Evolutionary conservation across 805 yeast species (phyloP).

Genomic region (Yarrowia phangngaensis): DNA sequence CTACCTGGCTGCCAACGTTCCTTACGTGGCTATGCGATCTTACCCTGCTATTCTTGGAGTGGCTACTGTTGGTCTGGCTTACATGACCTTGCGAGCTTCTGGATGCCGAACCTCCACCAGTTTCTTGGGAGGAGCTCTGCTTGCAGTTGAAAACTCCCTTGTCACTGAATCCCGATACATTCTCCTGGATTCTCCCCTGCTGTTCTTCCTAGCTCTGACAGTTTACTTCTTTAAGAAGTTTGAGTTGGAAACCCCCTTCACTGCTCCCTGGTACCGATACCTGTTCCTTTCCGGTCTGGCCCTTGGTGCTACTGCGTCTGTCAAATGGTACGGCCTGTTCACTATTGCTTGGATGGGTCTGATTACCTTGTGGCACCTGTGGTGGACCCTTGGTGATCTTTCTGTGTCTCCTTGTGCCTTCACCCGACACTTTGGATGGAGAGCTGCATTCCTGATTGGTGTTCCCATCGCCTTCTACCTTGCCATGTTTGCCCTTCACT

Average conservation of each 20-base stretch:
- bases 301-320: constrained; percentile 55
- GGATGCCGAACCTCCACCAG: constrained; percentile 54
- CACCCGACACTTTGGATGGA: constrained; percentile 43
- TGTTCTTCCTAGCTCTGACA: constrained; percentile 46
- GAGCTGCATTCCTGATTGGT: constrained; percentile 45
- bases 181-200: constrained; percentile 46
- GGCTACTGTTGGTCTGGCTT: constrained; percentile 50
- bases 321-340: constrained; percentile 68
- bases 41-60: constrained; percentile 57
- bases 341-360: constrained; percentile 62
- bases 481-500: constrained; percentile 55
- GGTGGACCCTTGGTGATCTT: constrained; percentile 71
- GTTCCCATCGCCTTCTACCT: constrained; percentile 60
- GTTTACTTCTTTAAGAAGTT: constrained; percentile 52
- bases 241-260: constrained; percentile 46
- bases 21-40: constrained; percentile 54
- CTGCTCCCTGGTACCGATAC: constrained; percentile 51
- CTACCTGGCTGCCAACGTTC: constrained; percentile 43
- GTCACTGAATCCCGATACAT: constrained; percentile 58
- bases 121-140: constrained; percentile 48
- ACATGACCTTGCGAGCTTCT: constrained; percentile 51
- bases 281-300: constrained; percentile 48
- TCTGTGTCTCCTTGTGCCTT: constrained; percentile 43
- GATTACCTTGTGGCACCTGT: constrained; percentile 50
- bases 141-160: constrained; percentile 61